A percentile compares a stretch with the other conserved stretches of the same genome.
Conservation (phyloP, 139 green algal species). For the Asterochloris sp. region DNA sequence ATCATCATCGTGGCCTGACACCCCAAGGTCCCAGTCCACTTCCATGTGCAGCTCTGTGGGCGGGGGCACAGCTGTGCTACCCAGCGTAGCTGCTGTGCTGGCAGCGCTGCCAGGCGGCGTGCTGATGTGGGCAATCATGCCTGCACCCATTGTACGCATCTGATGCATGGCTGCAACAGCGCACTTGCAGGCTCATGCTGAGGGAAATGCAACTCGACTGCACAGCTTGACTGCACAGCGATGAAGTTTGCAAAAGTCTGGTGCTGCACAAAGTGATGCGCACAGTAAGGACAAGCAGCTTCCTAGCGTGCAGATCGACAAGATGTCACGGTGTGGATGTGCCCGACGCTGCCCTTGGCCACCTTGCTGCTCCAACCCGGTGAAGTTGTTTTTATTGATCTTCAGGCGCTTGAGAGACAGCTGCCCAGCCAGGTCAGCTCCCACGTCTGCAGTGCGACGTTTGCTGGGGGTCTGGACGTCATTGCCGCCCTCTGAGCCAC, state of each 20-base stretch:
- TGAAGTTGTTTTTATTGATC: slow-evolving; percentile 16
- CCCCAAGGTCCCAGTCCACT: slow-evolving; percentile 8
- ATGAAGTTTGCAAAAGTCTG: background rate
- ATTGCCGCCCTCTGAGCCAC: no score
- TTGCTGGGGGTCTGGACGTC: no score
- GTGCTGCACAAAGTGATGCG: background rate
- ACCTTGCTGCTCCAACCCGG: slow-evolving; percentile 8
- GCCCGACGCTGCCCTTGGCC: background rate
- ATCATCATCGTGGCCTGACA: slow-evolving; percentile 15
- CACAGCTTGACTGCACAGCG: background rate
- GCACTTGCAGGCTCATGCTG: background rate
- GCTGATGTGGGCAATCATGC: slow-evolving; percentile 9
- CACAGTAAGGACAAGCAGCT: background rate
- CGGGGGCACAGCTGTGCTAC: background rate
- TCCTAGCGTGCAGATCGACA: background rate
- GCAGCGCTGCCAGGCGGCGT: background rate
- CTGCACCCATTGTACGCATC: background rate
- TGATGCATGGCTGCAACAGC: background rate
- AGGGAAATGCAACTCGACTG: background rate
- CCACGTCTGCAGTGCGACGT: no score
- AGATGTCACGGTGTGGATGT: background rate
- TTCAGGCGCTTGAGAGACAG: slow-evolving; percentile 3
- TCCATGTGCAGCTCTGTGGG: slow-evolving; percentile 6
- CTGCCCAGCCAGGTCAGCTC: background rate
- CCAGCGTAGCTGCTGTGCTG: background rate